Evolutionary conservation across 805 yeast species (phyloP), one percentile per base, ranked within the genome.

Genomic region (Jamesozyma rosinii): DNA sequence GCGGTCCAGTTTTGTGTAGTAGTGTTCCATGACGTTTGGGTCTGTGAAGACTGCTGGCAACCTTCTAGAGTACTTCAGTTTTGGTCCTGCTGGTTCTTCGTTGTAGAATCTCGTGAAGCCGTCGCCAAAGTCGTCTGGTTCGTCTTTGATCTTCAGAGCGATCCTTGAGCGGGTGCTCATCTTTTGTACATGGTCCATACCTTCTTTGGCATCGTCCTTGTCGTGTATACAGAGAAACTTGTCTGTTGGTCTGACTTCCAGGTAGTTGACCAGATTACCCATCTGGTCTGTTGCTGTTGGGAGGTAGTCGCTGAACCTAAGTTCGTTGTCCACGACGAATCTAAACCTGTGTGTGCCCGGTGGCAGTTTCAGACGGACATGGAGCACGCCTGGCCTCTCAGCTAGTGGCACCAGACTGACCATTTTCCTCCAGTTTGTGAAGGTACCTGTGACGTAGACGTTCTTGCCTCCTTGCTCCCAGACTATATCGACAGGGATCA

Each of bases 371-470:
- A 86, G 68, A 37, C 83, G 81, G 20, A 85, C 81, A 37, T 77
- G 70, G 52, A 81, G 80, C 4, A 52, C 32, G 9, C 56, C 58
- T 4, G 57, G 57, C n/a, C 53, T 58, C 18, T 53, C 57, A 3
- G 58, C 49, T 13, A 61, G 64, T 5, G 67, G 64, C 24, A 72
- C 71, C 54, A 92, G 69, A 33, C 94, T 92, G 57, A 90, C 87
- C 97, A 92, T 90, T 64, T 89, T 89, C 50, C 95, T 72, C 97
- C 98, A 92, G 2, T 95, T 95, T 0, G 98, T 92, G 65, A 90
- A 90, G 0, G 97, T 83, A 37, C 98, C 98, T 33, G 97, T 92
- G 13, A 90, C 95, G 63, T 87, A 92, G 2, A 90, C 97, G 55
- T 84, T 84, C 37, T 76, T 75, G 46, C 97, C 97, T 13, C 97